Base-by-base conservation (phyloP, 176 grass and related monocot species). In the Aechmea fasciata region DNA sequence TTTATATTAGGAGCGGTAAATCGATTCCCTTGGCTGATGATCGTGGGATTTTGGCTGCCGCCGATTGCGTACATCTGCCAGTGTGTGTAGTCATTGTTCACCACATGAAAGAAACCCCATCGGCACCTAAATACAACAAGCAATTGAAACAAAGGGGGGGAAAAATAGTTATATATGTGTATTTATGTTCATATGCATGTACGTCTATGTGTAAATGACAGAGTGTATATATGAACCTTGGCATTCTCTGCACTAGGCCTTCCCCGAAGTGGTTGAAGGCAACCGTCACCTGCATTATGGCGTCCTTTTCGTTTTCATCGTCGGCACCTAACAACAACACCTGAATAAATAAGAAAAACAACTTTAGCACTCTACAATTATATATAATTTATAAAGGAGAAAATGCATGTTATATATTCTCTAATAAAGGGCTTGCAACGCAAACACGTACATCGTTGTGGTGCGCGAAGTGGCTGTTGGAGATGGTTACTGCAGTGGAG, bases 31-130 rank as follows among this genome's bases (percentile, higher is more conserved):
- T 96, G 88, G 78, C 92, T 91, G 80, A 96, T 88, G 83, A 96
- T 91, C 11, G 88, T 96, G 0, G 92, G 92, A 83, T 87, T 57
- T 50, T 23, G 49, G 80, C 80, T 91, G 11, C 92, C 92, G 0
- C 92, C 92, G 9, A 96, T 84, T 48, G 92, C 92, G 50, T 96
- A 96, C 92, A 91, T 91, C 2, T 49, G 1, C 88, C 92, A 96
- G 28, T 96, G 83, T 47, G 92, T 96, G 83, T 96, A 96, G 71
- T 96, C 92, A 47, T 96, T 96, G 83, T 96, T 96, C 11, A 91
- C 85, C 0, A 96, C 83, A 47, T 96, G 88, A 70, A 96, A 84
- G 83, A 96, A 96, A 0, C 92, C 92, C 53, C 29, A 85, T 9
- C 89, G 73, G 54, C 80, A 89, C 17, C 85, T 84, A 54, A 59